Evolutionary conservation across 495 filamentous ascomycete genomes (phyloP).

Genomic region (Hypoxylon crocopeplum): DNA sequence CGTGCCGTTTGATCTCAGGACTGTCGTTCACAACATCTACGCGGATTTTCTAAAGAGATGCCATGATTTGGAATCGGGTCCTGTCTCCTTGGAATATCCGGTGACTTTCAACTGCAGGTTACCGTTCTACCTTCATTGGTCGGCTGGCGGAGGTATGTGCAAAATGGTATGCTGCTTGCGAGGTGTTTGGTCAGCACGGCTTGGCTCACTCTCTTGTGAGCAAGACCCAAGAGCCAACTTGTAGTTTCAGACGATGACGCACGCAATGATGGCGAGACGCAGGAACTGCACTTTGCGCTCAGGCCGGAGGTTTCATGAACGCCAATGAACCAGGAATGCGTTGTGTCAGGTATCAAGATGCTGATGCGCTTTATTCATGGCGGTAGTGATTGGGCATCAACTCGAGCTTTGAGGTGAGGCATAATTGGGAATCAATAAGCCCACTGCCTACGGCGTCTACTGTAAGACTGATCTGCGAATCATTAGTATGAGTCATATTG

Average conservation of each 20-base stretch:
- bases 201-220: no score
- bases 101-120: not conserved
- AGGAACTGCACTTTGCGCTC: not conserved
- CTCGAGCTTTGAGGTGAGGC: conserved; percentile 4
- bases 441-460: not conserved
- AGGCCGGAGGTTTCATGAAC: conserved; percentile 9
- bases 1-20: not conserved
- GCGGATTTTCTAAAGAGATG: not conserved
- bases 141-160: no score
- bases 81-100: not conserved
- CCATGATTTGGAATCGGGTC: not conserved
- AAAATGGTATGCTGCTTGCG: no score
- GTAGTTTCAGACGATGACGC: not conserved
- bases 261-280: not conserved
- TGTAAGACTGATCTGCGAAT: not conserved
- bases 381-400: conserved; percentile 24
- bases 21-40: conserved; percentile 2
- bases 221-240: no score
- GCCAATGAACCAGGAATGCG: conserved; percentile 1
- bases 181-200: no score
- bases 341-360: conserved; percentile 13
- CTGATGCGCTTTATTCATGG: not conserved
- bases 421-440: conserved; percentile 3
- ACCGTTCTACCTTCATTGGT: conserved; percentile 7
- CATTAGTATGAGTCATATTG: conserved; percentile 3